Evolutionary conservation across 2,329 filamentous ascomycete genomes (phyloP).

Genomic region (Calonectria ilicicola): DNA sequence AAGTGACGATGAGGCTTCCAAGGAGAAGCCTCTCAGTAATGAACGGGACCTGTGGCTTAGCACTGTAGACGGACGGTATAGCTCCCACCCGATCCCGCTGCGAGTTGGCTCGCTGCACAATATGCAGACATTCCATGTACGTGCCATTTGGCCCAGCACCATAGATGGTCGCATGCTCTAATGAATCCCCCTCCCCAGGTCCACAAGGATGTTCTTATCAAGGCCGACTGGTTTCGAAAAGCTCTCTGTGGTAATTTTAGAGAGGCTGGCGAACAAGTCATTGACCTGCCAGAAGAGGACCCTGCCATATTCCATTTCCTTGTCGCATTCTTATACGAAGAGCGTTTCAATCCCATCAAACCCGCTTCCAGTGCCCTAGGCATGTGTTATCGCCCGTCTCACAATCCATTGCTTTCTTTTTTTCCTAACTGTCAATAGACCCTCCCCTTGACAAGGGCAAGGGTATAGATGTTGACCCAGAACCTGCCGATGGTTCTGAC

Average conservation of each 20-base stretch:
- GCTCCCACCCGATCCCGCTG: slow-evolving; percentile 57
- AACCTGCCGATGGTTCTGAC: slow-evolving; percentile 47
- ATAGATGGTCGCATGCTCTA: slow-evolving; percentile 9
- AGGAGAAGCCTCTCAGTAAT: slow-evolving; percentile 39
- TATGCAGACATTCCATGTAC: slow-evolving; percentile 56
- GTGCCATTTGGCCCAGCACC: slow-evolving; percentile 1
- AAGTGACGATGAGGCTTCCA: slow-evolving; percentile 21
- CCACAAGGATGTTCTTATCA: slow-evolving; percentile 59
- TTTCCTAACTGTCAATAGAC: slow-evolving; percentile 31
- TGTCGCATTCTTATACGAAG: slow-evolving; percentile 63
- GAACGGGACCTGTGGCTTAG: slow-evolving; percentile 62
- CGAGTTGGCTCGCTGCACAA: slow-evolving; percentile 55
- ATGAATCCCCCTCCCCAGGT: slow-evolving; percentile 47
- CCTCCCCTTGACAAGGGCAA: slow-evolving; percentile 56
- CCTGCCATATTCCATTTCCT: slow-evolving; percentile 64
- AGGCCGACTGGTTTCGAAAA: slow-evolving; percentile 61
- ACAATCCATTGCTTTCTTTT: no score
- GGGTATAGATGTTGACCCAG: slow-evolving; percentile 41
- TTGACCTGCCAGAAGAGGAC: slow-evolving; percentile 64
- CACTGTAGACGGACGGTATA: slow-evolving; percentile 62
- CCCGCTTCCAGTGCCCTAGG: slow-evolving; percentile 55
- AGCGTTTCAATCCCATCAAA: slow-evolving; percentile 58
- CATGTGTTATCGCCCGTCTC: slow-evolving; percentile 43
- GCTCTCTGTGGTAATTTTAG: slow-evolving; percentile 61
- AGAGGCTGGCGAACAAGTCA: slow-evolving; percentile 58